These are phyloP conservation scores for Populus hybrid DNA, from an alignment of 441 rosid genomes.

Conservation along the genomic window DNA sequence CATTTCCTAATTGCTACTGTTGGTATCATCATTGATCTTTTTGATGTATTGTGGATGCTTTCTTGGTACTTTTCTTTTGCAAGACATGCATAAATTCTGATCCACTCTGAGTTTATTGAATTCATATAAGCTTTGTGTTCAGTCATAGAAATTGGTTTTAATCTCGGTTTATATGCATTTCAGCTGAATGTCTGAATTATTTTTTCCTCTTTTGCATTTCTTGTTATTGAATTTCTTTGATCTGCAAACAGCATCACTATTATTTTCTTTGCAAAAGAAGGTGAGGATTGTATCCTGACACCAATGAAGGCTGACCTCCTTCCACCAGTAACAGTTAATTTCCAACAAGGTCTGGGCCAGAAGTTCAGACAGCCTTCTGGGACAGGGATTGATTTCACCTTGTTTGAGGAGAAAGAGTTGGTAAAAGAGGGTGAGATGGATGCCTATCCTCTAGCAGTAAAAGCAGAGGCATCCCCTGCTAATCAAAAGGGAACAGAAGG, in stretches of 20 bases:
- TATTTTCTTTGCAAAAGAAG: constrained; percentile 85
- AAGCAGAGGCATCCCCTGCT: constrained; percentile 65
- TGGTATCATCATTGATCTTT: neutral
- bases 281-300: constrained; percentile 56
- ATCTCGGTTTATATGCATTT: neutral
- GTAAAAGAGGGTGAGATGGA: constrained; percentile 42
- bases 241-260: constrained; percentile 57
- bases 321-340: constrained; percentile 62
- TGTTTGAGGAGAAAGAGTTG: constrained; percentile 64
- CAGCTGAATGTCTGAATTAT: neutral
- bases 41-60: neutral
- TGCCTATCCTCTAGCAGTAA: constrained; percentile 71
- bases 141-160: neutral
- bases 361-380: constrained; percentile 80
- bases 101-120: neutral
- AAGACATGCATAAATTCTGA: neutral
- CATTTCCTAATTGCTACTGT: neutral
- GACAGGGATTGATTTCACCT: constrained; percentile 67
- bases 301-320: constrained; percentile 61
- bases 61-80: constrained; percentile 1
- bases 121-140: neutral
- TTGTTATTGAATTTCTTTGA: constrained; percentile 9
- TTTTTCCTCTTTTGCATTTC: neutral
- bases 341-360: constrained; percentile 83
- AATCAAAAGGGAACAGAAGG: constrained; percentile 48